phyloP scores from a whole-genome alignment of 2,329 filamentous ascomycete genomes.

The Sordariomycetes sp. region DNA sequence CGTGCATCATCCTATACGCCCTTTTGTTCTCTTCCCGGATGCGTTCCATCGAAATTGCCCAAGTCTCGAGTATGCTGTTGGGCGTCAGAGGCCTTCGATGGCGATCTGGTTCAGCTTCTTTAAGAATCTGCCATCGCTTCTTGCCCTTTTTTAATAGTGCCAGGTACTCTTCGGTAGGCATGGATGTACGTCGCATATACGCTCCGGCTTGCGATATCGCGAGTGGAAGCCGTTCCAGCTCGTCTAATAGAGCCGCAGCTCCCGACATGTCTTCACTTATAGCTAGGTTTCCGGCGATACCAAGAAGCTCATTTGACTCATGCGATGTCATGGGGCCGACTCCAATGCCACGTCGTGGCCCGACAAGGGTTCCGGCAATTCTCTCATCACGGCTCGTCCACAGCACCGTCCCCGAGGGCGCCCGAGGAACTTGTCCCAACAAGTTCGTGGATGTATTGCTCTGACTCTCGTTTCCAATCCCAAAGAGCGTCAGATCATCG shows the following conservation, averaged over 20 bases:
- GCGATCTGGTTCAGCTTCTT: conserved; percentile 12
- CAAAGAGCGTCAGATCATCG: conserved; percentile 18
- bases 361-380: conserved; percentile 16
- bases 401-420: conserved; percentile 14
- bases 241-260: conserved; percentile 9
- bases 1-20: conserved; percentile 17
- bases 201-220: conserved; percentile 21
- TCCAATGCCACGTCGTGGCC: conserved; percentile 9
- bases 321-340: conserved; percentile 5
- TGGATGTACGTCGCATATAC: conserved; percentile 18
- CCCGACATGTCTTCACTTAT: no score
- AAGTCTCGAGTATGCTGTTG: conserved; percentile 23
- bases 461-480: conserved; percentile 6
- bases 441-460: no score
- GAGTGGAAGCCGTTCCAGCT: conserved; percentile 18
- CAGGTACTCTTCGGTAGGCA: conserved; percentile 14
- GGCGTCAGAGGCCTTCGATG: conserved; percentile 15
- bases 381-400: conserved; percentile 21
- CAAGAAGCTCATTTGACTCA: background rate
- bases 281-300: conserved; percentile 1
- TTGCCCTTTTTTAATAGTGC: conserved; percentile 11
- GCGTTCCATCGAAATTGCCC: conserved; percentile 20
- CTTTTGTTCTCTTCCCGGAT: conserved; percentile 16
- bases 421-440: conserved; percentile 13
- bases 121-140: conserved; percentile 12